Evolutionary conservation across 768 basidiomycete species (phyloP).

Genomic region (Hydnomerulius pinastri): DNA sequence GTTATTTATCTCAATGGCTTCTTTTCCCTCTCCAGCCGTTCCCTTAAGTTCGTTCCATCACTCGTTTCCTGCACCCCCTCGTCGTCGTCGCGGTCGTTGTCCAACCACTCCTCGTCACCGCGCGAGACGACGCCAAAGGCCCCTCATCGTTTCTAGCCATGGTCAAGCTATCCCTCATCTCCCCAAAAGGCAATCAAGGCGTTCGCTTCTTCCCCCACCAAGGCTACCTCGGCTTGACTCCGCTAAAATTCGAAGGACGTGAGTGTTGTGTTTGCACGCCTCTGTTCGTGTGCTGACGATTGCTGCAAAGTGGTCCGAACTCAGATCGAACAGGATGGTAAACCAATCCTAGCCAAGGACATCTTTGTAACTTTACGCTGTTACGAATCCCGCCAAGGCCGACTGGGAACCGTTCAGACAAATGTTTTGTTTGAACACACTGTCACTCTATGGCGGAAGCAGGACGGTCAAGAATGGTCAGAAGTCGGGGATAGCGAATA

Average conservation of each 20-base stretch:
- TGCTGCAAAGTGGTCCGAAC: conserved; percentile 62
- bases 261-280: conserved; percentile 28
- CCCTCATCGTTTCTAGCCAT: conserved; percentile 38
- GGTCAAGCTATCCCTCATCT: conserved; percentile 70
- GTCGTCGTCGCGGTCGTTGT: conserved; percentile 14
- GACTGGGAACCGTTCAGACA: conserved; percentile 55
- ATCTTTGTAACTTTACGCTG: conserved; percentile 78
- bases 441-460: conserved; percentile 69
- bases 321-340: conserved; percentile 67
- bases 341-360: conserved; percentile 64
- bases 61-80: conserved; percentile 17
- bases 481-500: conserved; percentile 65
- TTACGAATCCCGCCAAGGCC: conserved; percentile 75
- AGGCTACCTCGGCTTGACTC: conserved; percentile 81
- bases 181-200: conserved; percentile 69
- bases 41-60: conserved; percentile 24
- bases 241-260: conserved; percentile 78
- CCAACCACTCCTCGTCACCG: conserved; percentile 15
- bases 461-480: conserved; percentile 54
- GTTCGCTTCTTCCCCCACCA: conserved; percentile 71
- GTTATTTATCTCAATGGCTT: conserved; percentile 37
- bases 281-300: conserved; percentile 4
- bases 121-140: conserved; percentile 16
- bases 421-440: conserved; percentile 71
- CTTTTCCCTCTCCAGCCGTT: conserved; percentile 27